Percentiles rank a stretch among this genome's conserved stretches.
Evolutionary conservation across 164 flowering plant species (phyloP).

Genomic region (Berberis vulgaris): DNA sequence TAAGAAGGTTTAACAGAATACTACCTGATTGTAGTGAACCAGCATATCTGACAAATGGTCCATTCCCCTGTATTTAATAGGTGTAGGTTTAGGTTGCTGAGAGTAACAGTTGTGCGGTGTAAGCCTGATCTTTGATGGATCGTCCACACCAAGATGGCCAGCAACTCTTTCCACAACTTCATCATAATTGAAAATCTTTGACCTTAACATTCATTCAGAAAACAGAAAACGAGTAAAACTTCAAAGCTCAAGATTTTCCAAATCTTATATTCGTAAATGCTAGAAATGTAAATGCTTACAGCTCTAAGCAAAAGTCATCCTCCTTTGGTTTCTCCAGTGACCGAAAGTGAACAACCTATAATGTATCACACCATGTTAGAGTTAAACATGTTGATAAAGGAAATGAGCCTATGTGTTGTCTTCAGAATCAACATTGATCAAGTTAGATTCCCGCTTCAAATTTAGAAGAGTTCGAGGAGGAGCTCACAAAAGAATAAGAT

Average conservation of each 20-base stretch:
- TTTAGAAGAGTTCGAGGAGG: too few relatives aligned
- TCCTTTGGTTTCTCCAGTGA: conserved; percentile 92
- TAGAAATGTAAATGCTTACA: conserved; percentile 42
- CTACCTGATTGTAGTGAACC: conserved; percentile 88
- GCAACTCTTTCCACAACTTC: conserved; percentile 94
- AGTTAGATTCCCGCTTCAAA: too few relatives aligned
- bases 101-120: conserved; percentile 94
- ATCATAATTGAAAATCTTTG: conserved; percentile 74
- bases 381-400: neutral
- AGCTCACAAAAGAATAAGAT: too few relatives aligned
- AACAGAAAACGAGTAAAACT: neutral
- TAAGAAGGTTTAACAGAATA: neutral
- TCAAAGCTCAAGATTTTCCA: neutral
- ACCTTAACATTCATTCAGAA: conserved; percentile 37
- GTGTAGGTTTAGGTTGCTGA: conserved; percentile 94
- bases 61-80: conserved; percentile 80
- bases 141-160: conserved; percentile 64
- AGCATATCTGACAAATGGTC: conserved; percentile 88
- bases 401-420: neutral
- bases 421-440: too few relatives aligned
- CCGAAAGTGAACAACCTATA: conserved; percentile 83
- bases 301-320: conserved; percentile 75
- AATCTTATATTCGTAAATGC: neutral
- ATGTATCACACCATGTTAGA: conserved; percentile 7
- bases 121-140: conserved; percentile 85